Evolutionary conservation across 805 yeast species (phyloP).

Genomic region (Saccharomycopsis capsularis): DNA sequence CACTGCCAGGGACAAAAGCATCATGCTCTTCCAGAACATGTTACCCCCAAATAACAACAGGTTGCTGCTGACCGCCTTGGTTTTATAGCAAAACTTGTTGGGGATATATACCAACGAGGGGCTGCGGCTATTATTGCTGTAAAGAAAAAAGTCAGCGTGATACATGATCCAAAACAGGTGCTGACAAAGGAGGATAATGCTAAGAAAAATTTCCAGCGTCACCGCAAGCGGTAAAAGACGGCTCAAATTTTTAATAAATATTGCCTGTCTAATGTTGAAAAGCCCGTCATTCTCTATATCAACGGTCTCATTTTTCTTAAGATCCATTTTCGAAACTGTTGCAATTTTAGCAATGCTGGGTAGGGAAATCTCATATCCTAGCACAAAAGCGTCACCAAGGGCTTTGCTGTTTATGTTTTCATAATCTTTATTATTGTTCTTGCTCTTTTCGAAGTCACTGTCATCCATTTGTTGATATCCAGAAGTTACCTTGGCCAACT

Average conservation of each 20-base stretch:
- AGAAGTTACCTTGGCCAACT: constrained; percentile 30
- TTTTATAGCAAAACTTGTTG: neutral
- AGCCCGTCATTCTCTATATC: too few relatives aligned
- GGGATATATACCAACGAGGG: neutral
- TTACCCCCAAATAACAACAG: neutral
- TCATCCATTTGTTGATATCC: constrained; percentile 17
- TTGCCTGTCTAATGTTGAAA: neutral
- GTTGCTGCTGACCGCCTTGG: neutral
- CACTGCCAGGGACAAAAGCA: neutral
- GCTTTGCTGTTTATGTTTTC: too few relatives aligned
- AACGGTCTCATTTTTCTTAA: too few relatives aligned
- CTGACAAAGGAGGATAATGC: neutral
- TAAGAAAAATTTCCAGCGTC: neutral
- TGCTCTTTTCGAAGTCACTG: neutral
- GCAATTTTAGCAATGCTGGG: constrained; percentile 3
- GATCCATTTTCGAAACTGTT: too few relatives aligned
- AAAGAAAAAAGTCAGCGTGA: too few relatives aligned
- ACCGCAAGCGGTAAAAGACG: neutral
- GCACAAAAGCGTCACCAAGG: constrained; percentile 23
- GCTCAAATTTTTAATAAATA: neutral
- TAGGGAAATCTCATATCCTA: constrained; percentile 23
- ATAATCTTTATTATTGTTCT: neutral
- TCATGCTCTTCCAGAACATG: neutral
- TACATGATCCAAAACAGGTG: too few relatives aligned
- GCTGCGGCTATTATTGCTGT: too few relatives aligned